Base-by-base conservation (phyloP, 2,329 filamentous ascomycete species). In the Cercospora brassicicola region DNA sequence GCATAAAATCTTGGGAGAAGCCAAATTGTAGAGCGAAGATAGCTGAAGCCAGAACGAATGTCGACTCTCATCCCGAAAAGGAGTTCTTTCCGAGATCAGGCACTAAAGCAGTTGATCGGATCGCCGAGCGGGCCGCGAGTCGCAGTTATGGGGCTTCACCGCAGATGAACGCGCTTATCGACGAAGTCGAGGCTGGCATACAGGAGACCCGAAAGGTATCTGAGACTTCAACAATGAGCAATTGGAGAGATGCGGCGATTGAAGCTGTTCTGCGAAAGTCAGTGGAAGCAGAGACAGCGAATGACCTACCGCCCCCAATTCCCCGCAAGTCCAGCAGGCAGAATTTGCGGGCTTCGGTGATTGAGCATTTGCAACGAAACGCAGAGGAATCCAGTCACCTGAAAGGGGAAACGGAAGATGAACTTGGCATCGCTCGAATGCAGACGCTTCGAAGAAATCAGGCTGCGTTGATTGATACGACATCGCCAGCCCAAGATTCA, bases 161-260 rank as follows among this genome's bases (percentile, higher is more conserved):
- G 61, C 66, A 48, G 56, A 62, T 55, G 8, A 20, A 59, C 9
- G 31, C 48, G 10, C 20, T 42, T 13, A 39, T 59, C 11, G 26
- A 36, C 31, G 2, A 39, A 36, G 28, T 30, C 11, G 56, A 59
- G 48, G 55, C 26, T 18, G 28, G 15, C 0, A 48, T 30, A 51
- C 59, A 42, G 10, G 36, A 31, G 11, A 62, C 39, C 3, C 39
- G 48, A 20, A 39, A 11, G 0, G 20, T 23, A 63, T 64, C 62
- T 9, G 28, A 36, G 31, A 30, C 18, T 13, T 64, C 62, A 7
- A 59, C 59, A 20, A 28, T 63, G 36, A 64, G 59, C 3, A 30
- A 30, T 20, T 67, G 65, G 65, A 67, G 59, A 26, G 48, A 67
- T 51, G 59, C 33, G 4, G 65, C 53, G n/a, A 67, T 67, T 20